Evolutionary conservation across 2,329 filamentous ascomycete species (phyloP).

Genomic region (Penicillium crustosum): DNA sequence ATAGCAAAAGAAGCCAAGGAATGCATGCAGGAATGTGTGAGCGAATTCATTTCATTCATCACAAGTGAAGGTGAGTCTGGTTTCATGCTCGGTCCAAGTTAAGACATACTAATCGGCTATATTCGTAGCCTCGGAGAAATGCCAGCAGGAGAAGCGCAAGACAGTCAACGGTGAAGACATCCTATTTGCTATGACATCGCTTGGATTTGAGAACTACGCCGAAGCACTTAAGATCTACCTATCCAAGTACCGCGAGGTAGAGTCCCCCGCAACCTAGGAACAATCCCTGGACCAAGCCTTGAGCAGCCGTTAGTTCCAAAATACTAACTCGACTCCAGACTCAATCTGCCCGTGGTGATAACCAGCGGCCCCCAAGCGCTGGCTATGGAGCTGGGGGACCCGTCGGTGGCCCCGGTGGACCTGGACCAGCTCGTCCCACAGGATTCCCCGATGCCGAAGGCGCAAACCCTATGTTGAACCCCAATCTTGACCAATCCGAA

Average conservation of each 20-base stretch:
- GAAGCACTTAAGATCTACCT: conserved; percentile 98
- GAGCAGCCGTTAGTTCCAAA: neutral
- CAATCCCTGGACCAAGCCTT: neutral
- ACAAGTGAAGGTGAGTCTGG: conserved; percentile 84
- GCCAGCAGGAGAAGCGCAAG: conserved; percentile 98
- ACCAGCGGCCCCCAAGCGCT: conserved; percentile 57
- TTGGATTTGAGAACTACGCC: conserved; percentile 98
- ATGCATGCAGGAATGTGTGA: conserved; percentile 99
- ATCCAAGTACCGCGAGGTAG: conserved; percentile 95
- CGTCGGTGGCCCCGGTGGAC: conserved; percentile 30
- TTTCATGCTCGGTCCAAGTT: neutral
- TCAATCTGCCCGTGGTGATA: conserved; percentile 71
- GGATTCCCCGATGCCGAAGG: conserved; percentile 44
- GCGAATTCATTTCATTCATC: conserved; percentile 99
- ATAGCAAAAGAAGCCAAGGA: conserved; percentile 99
- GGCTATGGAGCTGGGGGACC: conserved; percentile 45
- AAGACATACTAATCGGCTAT: conserved; percentile 1
- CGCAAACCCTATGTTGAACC: conserved; percentile 47
- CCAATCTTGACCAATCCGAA: conserved; percentile 46
- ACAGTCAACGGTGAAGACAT: conserved; percentile 99
- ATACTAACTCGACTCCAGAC: conserved; percentile 60
- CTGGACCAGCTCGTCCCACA: conserved; percentile 32
- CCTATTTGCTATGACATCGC: conserved; percentile 96
- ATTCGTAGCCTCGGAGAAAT: conserved; percentile 87
- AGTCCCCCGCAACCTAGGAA: conserved; percentile 37